These are phyloP conservation scores for Curvularia spicifera DNA, from an alignment of 2,329 filamentous ascomycete species.

Conservation along the genomic window DNA sequence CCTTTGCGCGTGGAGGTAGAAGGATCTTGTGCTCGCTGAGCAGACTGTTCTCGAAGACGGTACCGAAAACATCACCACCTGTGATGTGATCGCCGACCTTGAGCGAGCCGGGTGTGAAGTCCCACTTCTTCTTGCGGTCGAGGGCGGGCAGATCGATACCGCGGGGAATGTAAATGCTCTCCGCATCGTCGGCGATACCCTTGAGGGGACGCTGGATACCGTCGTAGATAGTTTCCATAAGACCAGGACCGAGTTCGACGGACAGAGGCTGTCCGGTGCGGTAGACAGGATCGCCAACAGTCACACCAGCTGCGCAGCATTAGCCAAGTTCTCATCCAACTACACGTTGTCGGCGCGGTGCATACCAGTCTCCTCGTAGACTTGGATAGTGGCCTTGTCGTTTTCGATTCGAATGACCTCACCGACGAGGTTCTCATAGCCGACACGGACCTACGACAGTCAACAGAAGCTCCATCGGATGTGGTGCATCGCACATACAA, in stretches of 20 bases:
- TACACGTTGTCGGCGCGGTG: not conserved
- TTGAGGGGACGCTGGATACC: conserved; percentile 96
- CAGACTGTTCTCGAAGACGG: conserved; percentile 94
- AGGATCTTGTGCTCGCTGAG: conserved; percentile 92
- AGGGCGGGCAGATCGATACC: conserved; percentile 88
- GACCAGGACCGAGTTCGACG: conserved; percentile 93
- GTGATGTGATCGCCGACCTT: conserved; percentile 98
- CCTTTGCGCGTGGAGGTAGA: conserved; percentile 85
- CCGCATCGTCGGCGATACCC: conserved; percentile 75
- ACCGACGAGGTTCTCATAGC: conserved; percentile 88
- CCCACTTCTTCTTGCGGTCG: conserved; percentile 93
- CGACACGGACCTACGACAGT: conserved; percentile 76
- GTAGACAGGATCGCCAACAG: conserved; percentile 88
- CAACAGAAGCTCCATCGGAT: conserved; percentile 11
- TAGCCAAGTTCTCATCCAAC: conserved; percentile 13
- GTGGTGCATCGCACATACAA: conserved; percentile 64
- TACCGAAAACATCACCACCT: conserved; percentile 94
- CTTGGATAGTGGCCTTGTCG: conserved; percentile 96
- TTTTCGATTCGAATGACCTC: conserved; percentile 97
- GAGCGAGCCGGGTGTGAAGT: conserved; percentile 81
- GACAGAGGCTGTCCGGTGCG: conserved; percentile 95
- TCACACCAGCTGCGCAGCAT: conserved; percentile 79
- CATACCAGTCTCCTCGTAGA: conserved; percentile 97
- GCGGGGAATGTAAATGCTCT: conserved; percentile 97
- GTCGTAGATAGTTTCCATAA: conserved; percentile 99